Conservation (phyloP, 495 filamentous ascomycete genomes). For the Thozetella sp. region DNA sequence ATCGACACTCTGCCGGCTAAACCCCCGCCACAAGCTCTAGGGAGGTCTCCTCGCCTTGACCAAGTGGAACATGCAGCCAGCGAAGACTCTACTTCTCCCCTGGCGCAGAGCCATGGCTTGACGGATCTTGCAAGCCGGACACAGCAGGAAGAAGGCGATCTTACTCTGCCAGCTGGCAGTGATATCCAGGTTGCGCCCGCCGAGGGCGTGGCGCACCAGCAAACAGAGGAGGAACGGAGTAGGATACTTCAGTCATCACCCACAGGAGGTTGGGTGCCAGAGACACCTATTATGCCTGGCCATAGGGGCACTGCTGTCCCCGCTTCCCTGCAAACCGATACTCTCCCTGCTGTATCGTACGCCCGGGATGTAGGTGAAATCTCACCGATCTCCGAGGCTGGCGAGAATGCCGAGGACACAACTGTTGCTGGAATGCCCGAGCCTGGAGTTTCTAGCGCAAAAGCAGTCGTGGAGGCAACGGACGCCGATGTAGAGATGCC, state of each 20-base stretch:
- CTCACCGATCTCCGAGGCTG: constrained; percentile 18
- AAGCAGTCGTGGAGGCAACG: background rate
- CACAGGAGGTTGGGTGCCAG: constrained; percentile 68
- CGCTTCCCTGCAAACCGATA: constrained; percentile 6
- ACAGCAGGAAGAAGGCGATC: too few species aligned
- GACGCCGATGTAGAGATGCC: background rate
- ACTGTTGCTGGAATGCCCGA: background rate
- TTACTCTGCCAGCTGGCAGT: too few species aligned
- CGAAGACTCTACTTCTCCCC: background rate
- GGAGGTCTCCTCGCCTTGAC: too few species aligned
- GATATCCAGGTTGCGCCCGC: constrained; percentile 10
- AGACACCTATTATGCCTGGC: constrained; percentile 39
- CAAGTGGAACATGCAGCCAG: background rate
- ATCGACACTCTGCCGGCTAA: too few species aligned
- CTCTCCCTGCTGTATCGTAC: background rate
- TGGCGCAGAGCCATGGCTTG: background rate
- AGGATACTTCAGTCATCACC: constrained; percentile 57
- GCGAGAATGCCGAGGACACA: constrained; percentile 10
- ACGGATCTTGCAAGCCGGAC: too few species aligned
- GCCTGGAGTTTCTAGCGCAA: background rate
- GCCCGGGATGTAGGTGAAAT: constrained; percentile 6
- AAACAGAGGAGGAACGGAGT: constrained; percentile 21
- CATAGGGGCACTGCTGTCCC: constrained; percentile 18
- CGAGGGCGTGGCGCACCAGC: constrained; percentile 14
- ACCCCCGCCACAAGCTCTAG: too few species aligned